Evolutionary conservation across 2,329 filamentous ascomycete species (phyloP).

Genomic region (Cercospora sp.): DNA sequence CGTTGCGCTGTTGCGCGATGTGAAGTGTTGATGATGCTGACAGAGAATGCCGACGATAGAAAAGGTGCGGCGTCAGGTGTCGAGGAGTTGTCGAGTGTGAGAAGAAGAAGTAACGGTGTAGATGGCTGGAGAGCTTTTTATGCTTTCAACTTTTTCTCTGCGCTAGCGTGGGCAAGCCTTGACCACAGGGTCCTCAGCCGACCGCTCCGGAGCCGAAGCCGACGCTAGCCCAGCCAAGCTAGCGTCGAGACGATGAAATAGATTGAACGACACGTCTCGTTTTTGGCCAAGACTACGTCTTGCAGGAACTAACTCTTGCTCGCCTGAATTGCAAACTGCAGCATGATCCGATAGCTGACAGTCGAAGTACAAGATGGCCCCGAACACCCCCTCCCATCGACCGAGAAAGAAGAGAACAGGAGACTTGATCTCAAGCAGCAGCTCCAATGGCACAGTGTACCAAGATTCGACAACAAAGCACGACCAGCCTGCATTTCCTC

Average conservation of each 20-base stretch:
- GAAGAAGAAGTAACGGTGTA: not conserved
- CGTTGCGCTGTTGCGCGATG: constrained; percentile 3
- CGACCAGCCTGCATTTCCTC: constrained; percentile 73
- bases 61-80: not conserved
- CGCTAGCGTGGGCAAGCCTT: constrained; percentile 4
- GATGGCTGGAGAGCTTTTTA: constrained; percentile 12
- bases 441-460: constrained; percentile 47
- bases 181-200: not conserved
- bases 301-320: no score
- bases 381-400: constrained; percentile 36
- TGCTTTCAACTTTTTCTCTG: constrained; percentile 6
- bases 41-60: constrained; percentile 16
- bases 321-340: not conserved
- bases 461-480: constrained; percentile 48
- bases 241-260: constrained; percentile 2
- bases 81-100: not conserved
- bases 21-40: constrained; percentile 7
- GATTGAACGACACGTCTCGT: constrained; percentile 7
- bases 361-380: constrained; percentile 25
- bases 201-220: not conserved
- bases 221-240: not conserved
- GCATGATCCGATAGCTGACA: constrained; percentile 19
- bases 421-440: constrained; percentile 40
- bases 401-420: constrained; percentile 48
- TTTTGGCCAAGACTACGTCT: not conserved